A percentile compares a stretch with the other conserved stretches of the same genome.
Evolutionary conservation across 1,284 basidiomycete species (phyloP).

Genomic region (Trichosporon sp.): DNA sequence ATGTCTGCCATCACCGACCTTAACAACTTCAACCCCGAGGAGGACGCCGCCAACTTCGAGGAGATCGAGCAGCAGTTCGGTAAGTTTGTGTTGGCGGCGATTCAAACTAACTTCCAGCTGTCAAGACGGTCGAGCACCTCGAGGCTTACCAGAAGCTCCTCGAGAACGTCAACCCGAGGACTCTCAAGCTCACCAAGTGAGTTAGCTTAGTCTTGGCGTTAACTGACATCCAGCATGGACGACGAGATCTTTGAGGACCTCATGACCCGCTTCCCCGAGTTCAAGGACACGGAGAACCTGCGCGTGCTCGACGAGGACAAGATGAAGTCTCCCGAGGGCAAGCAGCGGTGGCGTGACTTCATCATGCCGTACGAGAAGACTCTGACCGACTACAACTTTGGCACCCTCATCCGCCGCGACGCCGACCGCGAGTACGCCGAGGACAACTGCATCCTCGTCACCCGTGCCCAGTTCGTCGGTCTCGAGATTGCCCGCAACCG

Average conservation of each 20-base stretch:
- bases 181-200: slow-evolving; percentile 79
- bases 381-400: slow-evolving; percentile 95
- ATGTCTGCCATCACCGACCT: slow-evolving; percentile 31
- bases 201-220: background rate
- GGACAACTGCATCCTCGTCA: slow-evolving; percentile 92
- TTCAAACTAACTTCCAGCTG: slow-evolving; percentile 61
- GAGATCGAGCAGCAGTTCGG: slow-evolving; percentile 96
- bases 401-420: slow-evolving; percentile 86
- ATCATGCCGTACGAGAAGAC: slow-evolving; percentile 76
- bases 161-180: slow-evolving; percentile 74
- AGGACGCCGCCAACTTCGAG: slow-evolving; percentile 75
- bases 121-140: slow-evolving; percentile 93
- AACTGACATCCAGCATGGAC: slow-evolving; percentile 67
- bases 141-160: slow-evolving; percentile 98
- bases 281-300: slow-evolving; percentile 69
- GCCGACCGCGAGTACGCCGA: slow-evolving; percentile 82
- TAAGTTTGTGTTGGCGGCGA: slow-evolving; percentile 20
- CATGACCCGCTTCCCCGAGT: slow-evolving; percentile 79
- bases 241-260: slow-evolving; percentile 87
- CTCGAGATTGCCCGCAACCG: slow-evolving; percentile 94
- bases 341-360: slow-evolving; percentile 89
- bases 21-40: slow-evolving; percentile 71
- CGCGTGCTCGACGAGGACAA: slow-evolving; percentile 83
- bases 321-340: slow-evolving; percentile 90
- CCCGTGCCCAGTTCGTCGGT: slow-evolving; percentile 76